These are phyloP conservation scores for Cyberlindnera petersonii DNA, from an alignment of 805 yeast genomes.

Conservation along the genomic window DNA sequence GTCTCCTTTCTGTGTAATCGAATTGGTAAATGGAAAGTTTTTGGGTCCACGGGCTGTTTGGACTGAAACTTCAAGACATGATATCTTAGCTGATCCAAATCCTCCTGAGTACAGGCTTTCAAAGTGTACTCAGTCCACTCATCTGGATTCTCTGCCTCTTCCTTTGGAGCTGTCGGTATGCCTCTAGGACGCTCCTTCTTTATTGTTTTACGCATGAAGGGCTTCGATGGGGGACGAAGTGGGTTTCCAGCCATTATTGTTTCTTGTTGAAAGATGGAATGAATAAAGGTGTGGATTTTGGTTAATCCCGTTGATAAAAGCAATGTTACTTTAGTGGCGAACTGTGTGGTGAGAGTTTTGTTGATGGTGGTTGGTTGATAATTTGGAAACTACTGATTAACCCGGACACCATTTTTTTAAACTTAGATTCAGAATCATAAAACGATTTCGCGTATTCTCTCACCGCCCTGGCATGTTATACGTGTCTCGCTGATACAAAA, in stretches of 20 bases:
- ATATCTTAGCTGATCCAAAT: constrained; percentile 65
- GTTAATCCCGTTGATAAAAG: no score
- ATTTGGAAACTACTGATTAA: no score
- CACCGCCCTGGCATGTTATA: no score
- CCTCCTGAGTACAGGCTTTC: constrained; percentile 69
- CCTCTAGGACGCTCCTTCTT: constrained; percentile 13
- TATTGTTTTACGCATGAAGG: constrained; percentile 13
- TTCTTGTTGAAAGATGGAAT: neutral
- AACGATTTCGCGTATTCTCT: no score
- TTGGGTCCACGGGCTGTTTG: constrained; percentile 69
- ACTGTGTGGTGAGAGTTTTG: no score
- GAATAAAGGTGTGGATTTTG: no score
- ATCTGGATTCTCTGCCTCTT: constrained; percentile 23
- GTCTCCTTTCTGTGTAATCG: constrained; percentile 93
- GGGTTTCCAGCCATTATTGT: constrained; percentile 16
- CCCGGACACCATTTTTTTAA: no score
- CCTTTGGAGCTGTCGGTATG: constrained; percentile 15
- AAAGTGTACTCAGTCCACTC: constrained; percentile 42
- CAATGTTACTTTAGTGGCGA: no score
- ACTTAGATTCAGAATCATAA: no score
- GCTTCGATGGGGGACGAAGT: constrained; percentile 20
- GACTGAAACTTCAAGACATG: constrained; percentile 82
- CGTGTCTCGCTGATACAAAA: no score
- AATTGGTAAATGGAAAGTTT: constrained; percentile 71
- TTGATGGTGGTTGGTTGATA: no score